Evolutionary conservation across 495 filamentous ascomycete species (phyloP).

Genomic region (Podospora pseudoanserina): DNA sequence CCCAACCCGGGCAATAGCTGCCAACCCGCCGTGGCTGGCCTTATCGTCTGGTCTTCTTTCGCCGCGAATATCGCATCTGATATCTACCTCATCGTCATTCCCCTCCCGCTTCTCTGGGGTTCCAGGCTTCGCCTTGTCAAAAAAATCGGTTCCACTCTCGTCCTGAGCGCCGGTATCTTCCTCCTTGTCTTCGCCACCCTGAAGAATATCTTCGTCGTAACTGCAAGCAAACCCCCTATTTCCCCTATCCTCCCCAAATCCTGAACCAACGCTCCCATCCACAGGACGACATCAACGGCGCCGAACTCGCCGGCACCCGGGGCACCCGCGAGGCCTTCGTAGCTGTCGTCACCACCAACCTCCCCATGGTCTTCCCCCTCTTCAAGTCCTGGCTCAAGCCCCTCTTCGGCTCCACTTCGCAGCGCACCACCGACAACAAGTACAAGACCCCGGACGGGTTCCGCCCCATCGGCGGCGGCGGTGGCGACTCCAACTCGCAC

Average conservation of each 20-base stretch:
- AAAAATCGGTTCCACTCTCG: slow-evolving; percentile 44
- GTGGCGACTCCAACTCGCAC: not conserved
- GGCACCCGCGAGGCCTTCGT: slow-evolving; percentile 52
- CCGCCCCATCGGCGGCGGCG: slow-evolving; percentile 16
- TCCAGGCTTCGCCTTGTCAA: slow-evolving; percentile 42
- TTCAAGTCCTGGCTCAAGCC: slow-evolving; percentile 42
- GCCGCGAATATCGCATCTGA: slow-evolving; percentile 45
- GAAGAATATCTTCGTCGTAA: slow-evolving; percentile 46
- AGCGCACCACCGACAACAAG: slow-evolving; percentile 11
- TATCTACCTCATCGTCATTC: slow-evolving; percentile 48
- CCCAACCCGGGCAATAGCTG: slow-evolving; percentile 50
- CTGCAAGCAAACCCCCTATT: not conserved
- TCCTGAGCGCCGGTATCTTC: slow-evolving; percentile 49
- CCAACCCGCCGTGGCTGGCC: slow-evolving; percentile 44
- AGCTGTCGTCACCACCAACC: slow-evolving; percentile 49
- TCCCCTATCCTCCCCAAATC: slow-evolving; percentile 17
- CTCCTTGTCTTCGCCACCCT: slow-evolving; percentile 49
- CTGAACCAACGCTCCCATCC: too few species aligned
- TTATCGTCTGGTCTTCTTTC: slow-evolving; percentile 45
- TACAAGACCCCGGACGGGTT: slow-evolving; percentile 12
- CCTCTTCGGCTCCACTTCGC: slow-evolving; percentile 27
- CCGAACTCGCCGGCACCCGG: slow-evolving; percentile 46
- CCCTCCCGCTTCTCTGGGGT: slow-evolving; percentile 51
- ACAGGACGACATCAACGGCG: slow-evolving; percentile 44
- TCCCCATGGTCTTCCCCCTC: slow-evolving; percentile 53